Base-by-base conservation (phyloP, 1,139 yeast genomes). In the Nakaseomyces bracarensis region DNA sequence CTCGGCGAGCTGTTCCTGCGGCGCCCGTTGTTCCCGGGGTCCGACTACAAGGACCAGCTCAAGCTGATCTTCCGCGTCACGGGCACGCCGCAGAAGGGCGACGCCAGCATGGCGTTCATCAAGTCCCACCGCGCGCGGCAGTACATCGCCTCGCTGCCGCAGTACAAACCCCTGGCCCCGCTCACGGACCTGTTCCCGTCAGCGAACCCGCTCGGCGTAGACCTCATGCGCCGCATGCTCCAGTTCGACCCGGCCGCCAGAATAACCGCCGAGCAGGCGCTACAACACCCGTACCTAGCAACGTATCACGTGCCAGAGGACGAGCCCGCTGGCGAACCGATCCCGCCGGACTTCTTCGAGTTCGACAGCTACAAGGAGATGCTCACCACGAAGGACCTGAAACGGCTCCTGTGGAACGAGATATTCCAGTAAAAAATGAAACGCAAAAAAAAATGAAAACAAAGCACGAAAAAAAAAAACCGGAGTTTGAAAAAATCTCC, bases 41-140 rank as follows among this genome's bases (percentile, higher is more conserved):
- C 83, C 53, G 98, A 91, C 66, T 91, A 87, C 67, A 84, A 87
- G 51, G 85, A 87, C 63, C 98, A 91, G 62, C 68, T 91, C 51
- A 73, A 84, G 69, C 70, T 87, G 44, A 87, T 91, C 44, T 80
- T 91, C 69, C 94, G 86, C 58, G 79, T 87, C 2, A 67, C 91
- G 49, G 98, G 98, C 1, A 83, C 96, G 1, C 98, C 98, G 3
- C 69, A 75, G 11, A 28, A 29, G 18, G 14, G 20, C 31, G 78
- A 77, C 66, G 91, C 82, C 50, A 96, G 86, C 56, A 77, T 84
- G 63, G 73, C 74, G 55, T 78, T 83, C 47, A 82, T 91, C 54
- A 85, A 83, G 63, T 79, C 86, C 47, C 75, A 77, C 53, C 72
- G 96, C 36, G 97, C 97, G 0, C 72, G 93, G 45, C 93, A 84